Percentiles rank a stretch among this genome's conserved stretches.
These are phyloP conservation scores for Ophiognomonia clavigignenti-juglandacearum DNA, from an alignment of 2,329 filamentous ascomycete species.

Conservation along the genomic window DNA sequence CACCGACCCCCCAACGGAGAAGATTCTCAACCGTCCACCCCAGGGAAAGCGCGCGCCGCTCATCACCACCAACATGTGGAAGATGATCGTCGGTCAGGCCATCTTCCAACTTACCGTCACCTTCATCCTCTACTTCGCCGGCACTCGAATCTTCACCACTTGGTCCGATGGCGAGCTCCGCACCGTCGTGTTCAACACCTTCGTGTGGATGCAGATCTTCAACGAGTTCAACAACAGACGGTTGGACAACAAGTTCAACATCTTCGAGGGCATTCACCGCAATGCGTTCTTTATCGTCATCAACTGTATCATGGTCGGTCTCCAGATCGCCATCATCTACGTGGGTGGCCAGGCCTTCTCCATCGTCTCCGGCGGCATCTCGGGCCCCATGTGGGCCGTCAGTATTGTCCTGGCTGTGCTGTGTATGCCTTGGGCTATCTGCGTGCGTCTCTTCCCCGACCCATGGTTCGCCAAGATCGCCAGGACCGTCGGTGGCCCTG, in stretches of 20 bases:
- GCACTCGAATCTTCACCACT: conserved; percentile 26
- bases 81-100: conserved; percentile 95
- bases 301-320: conserved; percentile 80
- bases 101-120: conserved; percentile 81
- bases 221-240: conserved; percentile 92
- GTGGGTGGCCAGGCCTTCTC: conserved; percentile 79
- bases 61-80: conserved; percentile 94
- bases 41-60: conserved; percentile 53
- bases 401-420: conserved; percentile 77
- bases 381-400: conserved; percentile 77
- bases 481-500: conserved; percentile 24
- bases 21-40: conserved; percentile 71
- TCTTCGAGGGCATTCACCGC: conserved; percentile 79
- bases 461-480: conserved; percentile 34
- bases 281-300: conserved; percentile 91
- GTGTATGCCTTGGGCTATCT: conserved; percentile 79
- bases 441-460: conserved; percentile 81
- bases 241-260: conserved; percentile 91
- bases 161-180: conserved; percentile 50
- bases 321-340: conserved; percentile 85
- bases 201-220: conserved; percentile 99
- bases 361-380: conserved; percentile 57
- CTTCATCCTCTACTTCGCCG: conserved; percentile 68
- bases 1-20: conserved; percentile 79
- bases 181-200: conserved; percentile 93